Evolutionary conservation across 2,329 filamentous ascomycete genomes (phyloP), one percentile per base, ranked within the genome.

Genomic region (Penicillium polonicum): DNA sequence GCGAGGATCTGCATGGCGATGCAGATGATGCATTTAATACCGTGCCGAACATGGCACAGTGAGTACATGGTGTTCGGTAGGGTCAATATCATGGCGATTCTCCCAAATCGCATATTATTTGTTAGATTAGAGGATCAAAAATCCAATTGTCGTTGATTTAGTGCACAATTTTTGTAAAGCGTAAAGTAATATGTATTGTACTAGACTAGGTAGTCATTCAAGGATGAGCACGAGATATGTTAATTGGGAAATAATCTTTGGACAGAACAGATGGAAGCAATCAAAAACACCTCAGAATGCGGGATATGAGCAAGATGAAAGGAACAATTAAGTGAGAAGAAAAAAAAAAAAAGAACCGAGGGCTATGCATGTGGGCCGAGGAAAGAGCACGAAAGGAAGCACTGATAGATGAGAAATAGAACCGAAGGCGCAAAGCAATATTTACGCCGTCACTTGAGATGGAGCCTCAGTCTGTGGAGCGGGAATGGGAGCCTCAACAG

Each of bases 361-460:
- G 55, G 63, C 66, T 69, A 69, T 69, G 66, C 49, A 53, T 45
- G 21, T 35, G n/a, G 23, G 44, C 13, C 12, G 48, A n/a, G 25
- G 2, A 19, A 27, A 35, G 13, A 25, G 13, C n/a, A n/a, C 13
- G 29, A 19, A 36, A 38, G 23, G 6, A 19, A 45, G 41, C 10
- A 19, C 12, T 10, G 15, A 36, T n/a, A 15, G 27, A 44, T 7
- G 15, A 45, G 3, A 29, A 21, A 33, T 12, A 19, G 5, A 33
- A 27, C 29, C 4, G 35, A n/a, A 31, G 35, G 31, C 9, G 9
- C n/a, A 48, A 21, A 29, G 17, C 19, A 38, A 21, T 38, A 29
- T 51, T 67, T 70, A 38, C 55, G 59, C 51, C 10, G 66, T 55
- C 54, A 44, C 62, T 48, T 70, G 68, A 44, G 59, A 27, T 31